Percentiles rank a stretch among this genome's conserved stretches.
phyloP scores from a whole-genome alignment of 2,329 filamentous ascomycete genomes.

The Fusarium coicis region DNA sequence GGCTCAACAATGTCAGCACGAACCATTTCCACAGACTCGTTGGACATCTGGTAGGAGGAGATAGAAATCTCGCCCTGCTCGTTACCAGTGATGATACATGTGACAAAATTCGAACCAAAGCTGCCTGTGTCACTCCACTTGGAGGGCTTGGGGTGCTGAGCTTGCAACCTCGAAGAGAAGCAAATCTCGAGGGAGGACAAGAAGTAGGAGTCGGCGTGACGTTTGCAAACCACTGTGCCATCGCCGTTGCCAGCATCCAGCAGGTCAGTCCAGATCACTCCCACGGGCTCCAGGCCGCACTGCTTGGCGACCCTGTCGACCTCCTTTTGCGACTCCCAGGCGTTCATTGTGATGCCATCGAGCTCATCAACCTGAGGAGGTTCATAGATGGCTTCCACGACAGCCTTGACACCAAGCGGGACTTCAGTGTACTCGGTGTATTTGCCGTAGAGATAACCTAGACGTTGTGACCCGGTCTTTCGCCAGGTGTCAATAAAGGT shows the following conservation, averaged over 20 bases:
- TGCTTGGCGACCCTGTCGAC: constrained; percentile 82
- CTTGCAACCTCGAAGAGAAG: constrained; percentile 89
- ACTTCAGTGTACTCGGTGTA: constrained; percentile 94
- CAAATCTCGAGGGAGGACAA: constrained; percentile 91
- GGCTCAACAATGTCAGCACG: constrained; percentile 94
- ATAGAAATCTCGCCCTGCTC: constrained; percentile 89
- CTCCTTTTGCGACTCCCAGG: constrained; percentile 87
- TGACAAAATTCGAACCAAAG: constrained; percentile 97
- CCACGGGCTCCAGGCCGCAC: constrained; percentile 88
- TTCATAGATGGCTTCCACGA: constrained; percentile 97
- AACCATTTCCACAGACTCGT: constrained; percentile 97
- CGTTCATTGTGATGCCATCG: constrained; percentile 85
- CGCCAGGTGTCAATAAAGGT: constrained; percentile 94
- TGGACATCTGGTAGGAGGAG: constrained; percentile 93
- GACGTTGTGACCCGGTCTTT: constrained; percentile 81
- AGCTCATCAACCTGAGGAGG: constrained; percentile 89
- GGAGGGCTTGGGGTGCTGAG: constrained; percentile 85
- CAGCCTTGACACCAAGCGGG: constrained; percentile 91
- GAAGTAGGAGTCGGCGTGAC: constrained; percentile 94
- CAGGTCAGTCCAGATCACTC: constrained; percentile 95
- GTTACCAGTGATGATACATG: constrained; percentile 94
- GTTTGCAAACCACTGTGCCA: constrained; percentile 91
- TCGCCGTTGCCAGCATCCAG: constrained; percentile 83
- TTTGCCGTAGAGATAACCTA: constrained; percentile 91
- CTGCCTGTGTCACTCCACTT: constrained; percentile 97